Conservation (phyloP, 768 basidiomycete species). For the Chalciporus sphaerocephalus region DNA sequence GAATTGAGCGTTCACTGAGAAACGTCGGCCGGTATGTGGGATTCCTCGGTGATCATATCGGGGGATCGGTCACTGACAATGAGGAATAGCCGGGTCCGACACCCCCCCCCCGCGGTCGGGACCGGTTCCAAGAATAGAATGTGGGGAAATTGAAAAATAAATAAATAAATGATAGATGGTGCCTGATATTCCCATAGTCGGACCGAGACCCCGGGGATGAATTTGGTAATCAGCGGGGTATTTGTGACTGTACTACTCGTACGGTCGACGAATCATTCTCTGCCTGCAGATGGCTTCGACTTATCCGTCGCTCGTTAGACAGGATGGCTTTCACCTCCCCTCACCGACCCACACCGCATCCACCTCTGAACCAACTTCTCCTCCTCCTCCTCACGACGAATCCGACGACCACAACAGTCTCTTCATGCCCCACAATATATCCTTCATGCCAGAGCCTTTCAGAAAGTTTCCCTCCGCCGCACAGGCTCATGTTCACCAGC, state of each 20-base stretch:
- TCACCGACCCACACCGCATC: conserved; percentile 37
- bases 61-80: too few relatives aligned
- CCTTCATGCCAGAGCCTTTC: conserved; percentile 51
- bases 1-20: too few relatives aligned
- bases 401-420: conserved; percentile 28
- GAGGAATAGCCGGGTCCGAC: neutral
- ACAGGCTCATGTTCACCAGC: conserved; percentile 14
- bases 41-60: neutral
- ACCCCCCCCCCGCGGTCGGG: conserved; percentile 7
- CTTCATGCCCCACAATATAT: conserved; percentile 43
- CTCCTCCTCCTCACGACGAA: conserved; percentile 25
- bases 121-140: conserved; percentile 15
- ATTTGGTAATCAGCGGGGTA: conserved; percentile 9
- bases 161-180: conserved; percentile 6
- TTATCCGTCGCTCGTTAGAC: conserved; percentile 42
- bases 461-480: conserved; percentile 43
- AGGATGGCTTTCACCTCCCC: conserved; percentile 71
- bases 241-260: neutral
- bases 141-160: conserved; percentile 24
- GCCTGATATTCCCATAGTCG: conserved; percentile 30
- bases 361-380: conserved; percentile 23
- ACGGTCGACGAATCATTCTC: neutral
- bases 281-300: conserved; percentile 20
- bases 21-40: neutral
- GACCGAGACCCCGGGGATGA: conserved; percentile 32